These are phyloP conservation scores for Mycena sp. DNA, from an alignment of 1,284 basidiomycete genomes.

Conservation along the genomic window DNA sequence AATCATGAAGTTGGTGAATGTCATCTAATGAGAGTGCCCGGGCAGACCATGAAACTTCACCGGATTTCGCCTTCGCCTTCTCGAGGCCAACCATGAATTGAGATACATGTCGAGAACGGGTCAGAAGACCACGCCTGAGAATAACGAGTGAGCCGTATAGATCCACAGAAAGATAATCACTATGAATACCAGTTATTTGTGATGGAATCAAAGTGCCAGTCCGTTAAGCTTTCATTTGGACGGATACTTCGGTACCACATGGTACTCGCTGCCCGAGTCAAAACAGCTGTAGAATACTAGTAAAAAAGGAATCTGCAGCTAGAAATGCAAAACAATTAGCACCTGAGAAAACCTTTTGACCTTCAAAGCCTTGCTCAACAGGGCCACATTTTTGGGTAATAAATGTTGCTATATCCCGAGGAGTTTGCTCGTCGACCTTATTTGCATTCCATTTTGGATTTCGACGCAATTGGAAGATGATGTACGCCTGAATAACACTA, in stretches of 20 bases:
- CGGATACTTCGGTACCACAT: neutral
- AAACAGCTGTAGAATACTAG: neutral
- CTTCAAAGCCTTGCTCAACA: neutral
- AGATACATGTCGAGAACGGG: conserved; percentile 8
- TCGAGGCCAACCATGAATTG: conserved; percentile 35
- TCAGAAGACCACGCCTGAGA: too few relatives aligned
- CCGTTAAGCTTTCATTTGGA: too few relatives aligned
- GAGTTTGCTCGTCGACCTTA: too few relatives aligned
- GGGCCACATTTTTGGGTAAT: neutral
- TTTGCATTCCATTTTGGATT: too few relatives aligned
- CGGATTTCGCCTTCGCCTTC: conserved; percentile 30
- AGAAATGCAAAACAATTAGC: neutral
- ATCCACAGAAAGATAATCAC: too few relatives aligned
- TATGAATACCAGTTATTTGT: too few relatives aligned
- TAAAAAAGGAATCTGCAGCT: too few relatives aligned
- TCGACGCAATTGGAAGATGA: too few relatives aligned
- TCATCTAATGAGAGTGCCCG: conserved; percentile 29
- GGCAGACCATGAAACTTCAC: conserved; percentile 31
- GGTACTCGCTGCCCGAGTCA: neutral
- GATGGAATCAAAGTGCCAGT: too few relatives aligned
- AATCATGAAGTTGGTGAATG: conserved; percentile 30
- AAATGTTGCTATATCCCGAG: neutral
- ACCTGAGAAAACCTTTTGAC: neutral
- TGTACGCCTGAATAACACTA: too few relatives aligned
- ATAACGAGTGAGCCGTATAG: too few relatives aligned